Percentiles rank a stretch among this genome's conserved stretches.
Conservation (phyloP, 2,329 filamentous ascomycete species). For the Trichoderma citrinoviride region DNA sequence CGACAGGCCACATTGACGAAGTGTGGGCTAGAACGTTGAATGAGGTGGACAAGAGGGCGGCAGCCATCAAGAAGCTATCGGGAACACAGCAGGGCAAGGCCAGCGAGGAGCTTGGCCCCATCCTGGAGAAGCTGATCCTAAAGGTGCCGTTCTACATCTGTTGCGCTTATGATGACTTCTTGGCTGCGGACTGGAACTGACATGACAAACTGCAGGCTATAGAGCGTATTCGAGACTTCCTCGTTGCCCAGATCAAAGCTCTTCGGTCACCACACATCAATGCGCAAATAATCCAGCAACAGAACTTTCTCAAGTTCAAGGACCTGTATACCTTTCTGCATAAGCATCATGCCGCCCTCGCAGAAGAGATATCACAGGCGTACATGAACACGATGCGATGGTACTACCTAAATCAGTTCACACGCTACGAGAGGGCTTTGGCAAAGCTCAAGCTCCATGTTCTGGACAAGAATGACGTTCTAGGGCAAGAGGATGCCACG, state of each 20-base stretch:
- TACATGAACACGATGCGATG: slow-evolving; percentile 99
- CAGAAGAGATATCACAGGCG: slow-evolving; percentile 84
- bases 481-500: slow-evolving; percentile 73
- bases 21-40: slow-evolving; percentile 78
- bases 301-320: slow-evolving; percentile 83
- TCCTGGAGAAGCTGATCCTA: slow-evolving; percentile 78
- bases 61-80: slow-evolving; percentile 67
- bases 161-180: not conserved
- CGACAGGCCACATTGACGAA: slow-evolving; percentile 86
- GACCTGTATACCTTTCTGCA: slow-evolving; percentile 84
- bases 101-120: slow-evolving; percentile 75
- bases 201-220: slow-evolving; percentile 57
- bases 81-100: slow-evolving; percentile 68
- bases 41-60: slow-evolving; percentile 77
- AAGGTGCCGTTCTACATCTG: slow-evolving; percentile 55
- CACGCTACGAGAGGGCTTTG: slow-evolving; percentile 78
- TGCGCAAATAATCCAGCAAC: slow-evolving; percentile 93
- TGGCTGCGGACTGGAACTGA: slow-evolving; percentile 17
- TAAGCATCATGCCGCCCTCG: slow-evolving; percentile 76
- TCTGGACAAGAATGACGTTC: slow-evolving; percentile 77
- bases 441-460: slow-evolving; percentile 80
- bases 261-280: slow-evolving; percentile 94
- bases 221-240: slow-evolving; percentile 88
- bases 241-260: slow-evolving; percentile 92
- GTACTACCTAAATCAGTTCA: slow-evolving; percentile 94